Conservation (phyloP, 2,329 filamentous ascomycete species). For the Fusarium mangiferae region DNA sequence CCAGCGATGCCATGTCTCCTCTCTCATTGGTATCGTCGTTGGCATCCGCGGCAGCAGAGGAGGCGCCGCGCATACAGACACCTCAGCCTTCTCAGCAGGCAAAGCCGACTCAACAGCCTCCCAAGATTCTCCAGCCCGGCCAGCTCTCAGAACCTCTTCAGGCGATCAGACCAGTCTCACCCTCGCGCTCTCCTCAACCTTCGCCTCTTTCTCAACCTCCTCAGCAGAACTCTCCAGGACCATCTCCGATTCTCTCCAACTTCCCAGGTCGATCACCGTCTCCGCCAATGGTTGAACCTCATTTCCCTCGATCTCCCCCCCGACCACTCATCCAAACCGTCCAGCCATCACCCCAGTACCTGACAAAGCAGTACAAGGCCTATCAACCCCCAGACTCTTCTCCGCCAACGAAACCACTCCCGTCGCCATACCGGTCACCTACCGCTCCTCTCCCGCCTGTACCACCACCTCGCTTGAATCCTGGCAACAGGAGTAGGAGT, state of each 20-base stretch:
- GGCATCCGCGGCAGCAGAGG: constrained; percentile 21
- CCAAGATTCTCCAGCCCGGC: constrained; percentile 30
- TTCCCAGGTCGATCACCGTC: constrained; percentile 14
- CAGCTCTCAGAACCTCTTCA: constrained; percentile 27
- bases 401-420: constrained; percentile 25
- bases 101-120: constrained; percentile 16
- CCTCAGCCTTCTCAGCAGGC: constrained; percentile 29
- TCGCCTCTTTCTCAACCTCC: constrained; percentile 35
- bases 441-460: constrained; percentile 27
- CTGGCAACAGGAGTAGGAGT: constrained; percentile 19
- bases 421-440: constrained; percentile 22
- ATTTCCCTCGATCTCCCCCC: constrained; percentile 11
- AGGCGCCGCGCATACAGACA: constrained; percentile 17
- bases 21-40: constrained; percentile 32
- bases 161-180: constrained; percentile 17
- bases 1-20: constrained; percentile 39
- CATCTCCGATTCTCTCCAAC: constrained; percentile 18
- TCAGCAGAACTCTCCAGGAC: constrained; percentile 26
- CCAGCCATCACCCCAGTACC: constrained; percentile 13
- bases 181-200: constrained; percentile 28
- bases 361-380: constrained; percentile 26
- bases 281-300: not conserved
- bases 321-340: not conserved
- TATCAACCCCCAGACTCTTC: constrained; percentile 28
- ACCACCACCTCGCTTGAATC: constrained; percentile 23